Percentiles rank a stretch among this genome's conserved stretches.
phyloP scores from a whole-genome alignment of 2,329 filamentous ascomycete genomes.

The Trichoderma cornu-damae region DNA sequence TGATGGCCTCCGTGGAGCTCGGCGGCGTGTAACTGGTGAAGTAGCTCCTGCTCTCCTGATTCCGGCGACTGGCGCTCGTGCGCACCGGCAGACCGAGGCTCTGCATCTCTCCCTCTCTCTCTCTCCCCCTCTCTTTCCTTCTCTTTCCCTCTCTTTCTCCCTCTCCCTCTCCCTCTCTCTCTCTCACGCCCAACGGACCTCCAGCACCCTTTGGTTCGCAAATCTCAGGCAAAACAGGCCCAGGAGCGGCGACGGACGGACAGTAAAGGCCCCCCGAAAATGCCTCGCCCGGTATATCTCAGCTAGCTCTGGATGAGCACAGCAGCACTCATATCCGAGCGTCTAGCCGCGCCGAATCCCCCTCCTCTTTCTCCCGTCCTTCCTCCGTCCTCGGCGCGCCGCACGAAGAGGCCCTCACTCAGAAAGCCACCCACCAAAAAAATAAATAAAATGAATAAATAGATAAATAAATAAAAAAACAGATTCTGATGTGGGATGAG shows the following conservation, averaged over 20 bases:
- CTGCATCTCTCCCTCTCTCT: not conserved
- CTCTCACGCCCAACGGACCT: too few relatives aligned
- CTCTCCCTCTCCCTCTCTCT: not conserved
- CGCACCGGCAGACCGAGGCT: constrained; percentile 50
- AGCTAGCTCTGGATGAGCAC: not conserved
- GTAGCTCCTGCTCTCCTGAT: constrained; percentile 52
- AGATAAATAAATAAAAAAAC: too few relatives aligned
- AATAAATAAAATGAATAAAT: too few relatives aligned
- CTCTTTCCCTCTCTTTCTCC: not conserved
- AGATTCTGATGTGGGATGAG: too few relatives aligned
- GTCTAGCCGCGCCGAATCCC: not conserved
- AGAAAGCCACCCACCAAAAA: not conserved
- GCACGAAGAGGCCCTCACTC: not conserved
- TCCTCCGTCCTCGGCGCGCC: not conserved
- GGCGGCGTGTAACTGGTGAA: constrained; percentile 52
- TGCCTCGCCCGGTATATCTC: not conserved
- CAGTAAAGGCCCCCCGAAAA: not conserved
- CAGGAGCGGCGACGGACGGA: too few relatives aligned
- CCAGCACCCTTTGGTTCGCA: too few relatives aligned
- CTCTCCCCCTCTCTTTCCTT: too few relatives aligned
- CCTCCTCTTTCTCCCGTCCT: not conserved
- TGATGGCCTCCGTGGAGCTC: constrained; percentile 57
- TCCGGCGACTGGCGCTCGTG: constrained; percentile 42
- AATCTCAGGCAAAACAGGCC: too few relatives aligned
- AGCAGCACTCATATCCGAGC: not conserved